Base-by-base conservation (phyloP, 176 grass and related monocot genomes). In the Elymus sibiricus region DNA sequence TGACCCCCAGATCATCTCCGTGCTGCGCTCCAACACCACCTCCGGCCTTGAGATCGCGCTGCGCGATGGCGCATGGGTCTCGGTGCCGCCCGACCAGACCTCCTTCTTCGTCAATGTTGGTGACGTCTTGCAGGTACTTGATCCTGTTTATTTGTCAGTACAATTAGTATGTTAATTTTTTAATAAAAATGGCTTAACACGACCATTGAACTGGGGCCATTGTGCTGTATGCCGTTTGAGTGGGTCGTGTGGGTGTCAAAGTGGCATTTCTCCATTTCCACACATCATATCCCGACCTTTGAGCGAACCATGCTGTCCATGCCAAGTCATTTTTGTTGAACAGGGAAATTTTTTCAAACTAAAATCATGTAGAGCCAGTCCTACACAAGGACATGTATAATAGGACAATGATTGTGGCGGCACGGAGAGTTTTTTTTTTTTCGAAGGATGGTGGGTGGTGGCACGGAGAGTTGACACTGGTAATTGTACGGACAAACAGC, bases 81-180 rank as follows among this genome's bases (percentile, higher is more conserved):
- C 95, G 0, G 95, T 94, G 16, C 90, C 90, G 4, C 74, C 92
- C 1, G 95, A 94, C 77, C 65, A 40, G 5, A 24, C 21, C 11
- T 91, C 92, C 5, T 94, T 97, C 88, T 94, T 94, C 83, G 43
- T 97, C 78, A 97, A 97, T 8, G 92, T 94, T 2, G 95, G 95
- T 0, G 95, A 97, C 73, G 86, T 86, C 0, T 21, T 97, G 11
- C 94, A 97, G 94, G 94, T 95, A 86, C 58, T 35, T 5, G 5
- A 35, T 35, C 34, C 2, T 35, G 34, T 35, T 35, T 35, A 35
- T 35, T 35, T 35, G 34, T 35, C 34, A 35, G 4, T 35, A 35
- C 34, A 35, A 35, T 35, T 35, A 35, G 4, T 35, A 35, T 35
- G 34, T 5, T 35, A 35, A 35, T 35, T 35, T 35, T 35, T 35